Base-by-base conservation (phyloP, 2,329 filamentous ascomycete genomes). In the Neonectria neomacrospora region DNA sequence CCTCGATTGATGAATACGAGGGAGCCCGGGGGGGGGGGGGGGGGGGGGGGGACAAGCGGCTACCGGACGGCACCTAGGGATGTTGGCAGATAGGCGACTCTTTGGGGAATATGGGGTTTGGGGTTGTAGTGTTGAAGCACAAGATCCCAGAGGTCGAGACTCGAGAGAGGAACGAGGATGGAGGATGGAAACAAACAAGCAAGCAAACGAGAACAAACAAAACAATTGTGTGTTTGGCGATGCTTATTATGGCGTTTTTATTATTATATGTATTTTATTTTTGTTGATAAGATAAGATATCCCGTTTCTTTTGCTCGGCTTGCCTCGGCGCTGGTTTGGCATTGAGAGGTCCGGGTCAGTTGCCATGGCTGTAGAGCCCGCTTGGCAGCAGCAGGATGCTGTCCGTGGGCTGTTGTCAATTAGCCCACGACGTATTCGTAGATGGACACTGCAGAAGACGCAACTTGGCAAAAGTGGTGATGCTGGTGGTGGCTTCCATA, bases 1-100 rank as follows among this genome's bases (percentile, higher is more conserved):
- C 59, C 60, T 57, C 50, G 60, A 63, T 42, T 10, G 42, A 42
- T 12, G 54, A 63, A 63, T 63, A 63, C 60, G 60, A 63, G 59
- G 26, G 48, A 51, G 60, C 44, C 60, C 54, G 50, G 60, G 59
- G 60, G 50, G 54, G 30, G 50, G 54, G 60, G 39, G 50, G 60
- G 59, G 60, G 50, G 54, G 30, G 50, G 54, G 60, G 39, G 58
- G 34, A 54, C 22, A 34, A 34, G 55, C 54, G 54, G 60, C 48
- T 58, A 58, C 54, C 48, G 47, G 48, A 57, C 42, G 44, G 50
- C 45, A 58, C 48, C 23, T 34, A 28, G 48, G 20, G 50, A 20
- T 20, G n/a, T 18, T 34, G 39, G 30, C 45, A 55, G 60, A 63
- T 58, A 58, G 42, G 60, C 50, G 60, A 62, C 37, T 30, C 50